Evolutionary conservation across 2,329 filamentous ascomycete genomes (phyloP), one percentile per base, ranked within the genome.

Genomic region (Neoscytalidium dimidiatum): DNA sequence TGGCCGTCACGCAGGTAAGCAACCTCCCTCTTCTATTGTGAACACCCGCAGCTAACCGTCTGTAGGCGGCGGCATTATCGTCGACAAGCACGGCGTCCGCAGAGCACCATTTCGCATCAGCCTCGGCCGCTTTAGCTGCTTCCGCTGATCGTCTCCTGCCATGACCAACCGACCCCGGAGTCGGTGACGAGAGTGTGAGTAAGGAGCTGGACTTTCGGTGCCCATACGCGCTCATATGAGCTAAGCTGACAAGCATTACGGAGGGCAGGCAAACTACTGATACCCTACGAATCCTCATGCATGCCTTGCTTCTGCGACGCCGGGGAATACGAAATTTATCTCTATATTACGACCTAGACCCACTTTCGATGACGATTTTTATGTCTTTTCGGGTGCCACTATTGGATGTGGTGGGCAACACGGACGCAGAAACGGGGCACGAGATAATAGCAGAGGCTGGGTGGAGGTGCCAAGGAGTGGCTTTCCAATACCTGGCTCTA

Each of bases 51-150:
- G 53, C 56, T 60, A 41, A 60, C 11, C 8, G 7, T 8, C 2
- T 35, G 29, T 64, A 81, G 83, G 82, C 62, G 84, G 82, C 38
- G 83, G 81, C 66, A 72, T 86, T 60, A 76, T 81, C 11, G 82
- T 82, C 66, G 82, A 85, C 75, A 81, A 80, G 69, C 79, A 85
- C 69, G 84, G 84, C 60, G 75, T 81, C 1, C 79, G 80, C 43
- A 77, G 82, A 61, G 82, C 83, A 28, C 82, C 83, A 5, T 85
- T 84, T 72, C 77, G 83, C 43, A 78, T 85, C 71, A 79, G 79
- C 35, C 75, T 79, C 67, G 82, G 83, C 49, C 78, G 79, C 46
- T 80, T 85, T 70, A 84, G 79, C 72, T 86, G 84, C 74, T 86
- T 85, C 75, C 77, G 80, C 66, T 84, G 72, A 75, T 83, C 58